Base-by-base conservation (phyloP, 2,329 filamentous ascomycete genomes). In the Dendrostoma leiphaemia region DNA sequence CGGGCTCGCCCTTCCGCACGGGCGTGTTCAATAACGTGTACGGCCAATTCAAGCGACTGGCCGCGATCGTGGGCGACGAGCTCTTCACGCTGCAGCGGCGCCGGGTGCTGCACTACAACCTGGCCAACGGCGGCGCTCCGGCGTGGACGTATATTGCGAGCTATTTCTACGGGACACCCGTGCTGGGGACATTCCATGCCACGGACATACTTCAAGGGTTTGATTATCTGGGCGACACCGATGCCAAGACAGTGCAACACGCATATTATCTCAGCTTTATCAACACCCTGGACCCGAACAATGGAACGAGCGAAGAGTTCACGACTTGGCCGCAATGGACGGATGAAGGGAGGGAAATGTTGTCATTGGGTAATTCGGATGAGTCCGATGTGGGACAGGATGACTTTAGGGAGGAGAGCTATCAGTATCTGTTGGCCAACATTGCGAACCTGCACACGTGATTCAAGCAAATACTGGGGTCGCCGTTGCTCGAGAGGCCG, bases 21-120 rank as follows among this genome's bases (percentile, higher is more conserved):
- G 84, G 84, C 43, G 81, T 78, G 0, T 85, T 85, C 12, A 84
- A 87, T 67, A 81, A 85, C 63, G 76, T 79, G 64, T 87, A 85
- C 61, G 82, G 83, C 0, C 79, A 86, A 61, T 88, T 79, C 72
- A 89, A 88, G 65, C 79, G 82, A 9, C 65, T 86, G 0, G 78
- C 83, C 1, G 83, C 85, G 24, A 76, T 88, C 5, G 67, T 86
- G 0, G 85, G 85, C n/a, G 85, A 88, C 61, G 59, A 84, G 0
- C 77, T 77, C 0, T 88, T 88, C 68, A 67, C 62, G 2, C 63
- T 69, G 3, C 37, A 51, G 32, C 46, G 49, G 6, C 60, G 53
- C 2, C 57, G 73, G 1, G 80, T 84, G 61, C 73, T 88, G 23
- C 64, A 73, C 19, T 23, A 60, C 66, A 2, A 65, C 77, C 1